phyloP scores from a whole-genome alignment of 1,139 yeast species.

The Magnusiomyces sp. region DNA sequence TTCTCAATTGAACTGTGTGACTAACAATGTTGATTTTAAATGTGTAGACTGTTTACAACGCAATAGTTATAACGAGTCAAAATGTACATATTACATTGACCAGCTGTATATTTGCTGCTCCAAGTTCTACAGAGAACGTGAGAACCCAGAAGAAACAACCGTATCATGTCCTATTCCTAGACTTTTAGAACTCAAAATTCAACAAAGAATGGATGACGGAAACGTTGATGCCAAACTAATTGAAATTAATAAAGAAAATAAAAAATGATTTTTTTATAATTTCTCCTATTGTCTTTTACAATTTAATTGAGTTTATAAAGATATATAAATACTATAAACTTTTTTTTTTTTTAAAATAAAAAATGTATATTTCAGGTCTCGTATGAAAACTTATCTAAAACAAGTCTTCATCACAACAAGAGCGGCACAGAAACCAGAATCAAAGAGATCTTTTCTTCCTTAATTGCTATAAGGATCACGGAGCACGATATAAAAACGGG shows the following conservation, averaged over 20 bases:
- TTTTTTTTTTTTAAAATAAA: no score
- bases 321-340: no score
- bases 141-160: constrained; percentile 44
- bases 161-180: constrained; percentile 59
- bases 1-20: background rate
- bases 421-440: background rate
- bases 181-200: constrained; percentile 46
- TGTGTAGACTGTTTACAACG: constrained; percentile 41
- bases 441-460: background rate
- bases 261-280: background rate
- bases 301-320: no score
- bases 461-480: background rate
- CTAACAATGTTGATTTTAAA: constrained; percentile 4
- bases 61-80: constrained; percentile 51
- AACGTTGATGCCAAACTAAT: constrained; percentile 23
- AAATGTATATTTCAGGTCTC: constrained; percentile 2
- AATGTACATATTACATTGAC: constrained; percentile 52
- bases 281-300: background rate
- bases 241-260: background rate
- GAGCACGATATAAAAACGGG: constrained; percentile 2
- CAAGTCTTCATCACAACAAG: background rate
- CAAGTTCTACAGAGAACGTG: constrained; percentile 43
- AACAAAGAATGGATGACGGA: constrained; percentile 37
- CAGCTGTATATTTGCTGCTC: constrained; percentile 56
- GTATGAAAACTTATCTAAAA: background rate